phyloP scores from a whole-genome alignment of 345 rosid genomes.

The Conringia planisiliqua region DNA sequence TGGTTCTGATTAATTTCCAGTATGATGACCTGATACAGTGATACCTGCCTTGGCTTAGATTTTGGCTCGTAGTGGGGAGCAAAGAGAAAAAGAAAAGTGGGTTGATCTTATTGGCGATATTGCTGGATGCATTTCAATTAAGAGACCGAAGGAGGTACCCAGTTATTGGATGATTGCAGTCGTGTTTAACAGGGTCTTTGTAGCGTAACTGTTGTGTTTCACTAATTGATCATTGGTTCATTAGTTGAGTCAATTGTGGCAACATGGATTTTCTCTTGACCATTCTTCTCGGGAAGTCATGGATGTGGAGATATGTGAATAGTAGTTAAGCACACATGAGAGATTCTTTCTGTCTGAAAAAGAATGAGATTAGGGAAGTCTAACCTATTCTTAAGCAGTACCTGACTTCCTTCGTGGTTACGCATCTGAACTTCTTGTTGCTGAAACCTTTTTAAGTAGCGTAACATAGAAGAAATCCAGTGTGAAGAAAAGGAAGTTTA shows the following conservation, averaged over 20 bases:
- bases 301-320: conserved; percentile 6
- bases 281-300: conserved; percentile 7
- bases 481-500: conserved; percentile 1
- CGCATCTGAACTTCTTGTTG: background rate
- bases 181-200: conserved; percentile 14
- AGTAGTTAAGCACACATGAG: background rate
- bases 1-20: conserved; percentile 7
- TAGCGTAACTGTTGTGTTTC: background rate
- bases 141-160: conserved; percentile 94
- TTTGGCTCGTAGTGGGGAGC: conserved; percentile 87
- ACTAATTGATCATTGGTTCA: conserved; percentile 14
- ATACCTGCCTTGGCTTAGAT: conserved; percentile 46
- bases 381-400: background rate
- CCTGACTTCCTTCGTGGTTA: background rate
- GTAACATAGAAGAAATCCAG: background rate
- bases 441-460: background rate
- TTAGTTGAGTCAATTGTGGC: background rate
- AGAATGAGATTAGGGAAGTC: background rate
- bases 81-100: conserved; percentile 88
- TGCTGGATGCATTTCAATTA: conserved; percentile 86
- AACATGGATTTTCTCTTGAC: conserved; percentile 4
- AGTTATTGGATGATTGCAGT: background rate
- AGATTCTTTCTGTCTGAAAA: background rate
- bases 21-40: conserved; percentile 3
- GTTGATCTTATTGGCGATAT: conserved; percentile 78